Conservation (phyloP, 2,329 filamentous ascomycete species). For the Sarocladium oryzae region DNA sequence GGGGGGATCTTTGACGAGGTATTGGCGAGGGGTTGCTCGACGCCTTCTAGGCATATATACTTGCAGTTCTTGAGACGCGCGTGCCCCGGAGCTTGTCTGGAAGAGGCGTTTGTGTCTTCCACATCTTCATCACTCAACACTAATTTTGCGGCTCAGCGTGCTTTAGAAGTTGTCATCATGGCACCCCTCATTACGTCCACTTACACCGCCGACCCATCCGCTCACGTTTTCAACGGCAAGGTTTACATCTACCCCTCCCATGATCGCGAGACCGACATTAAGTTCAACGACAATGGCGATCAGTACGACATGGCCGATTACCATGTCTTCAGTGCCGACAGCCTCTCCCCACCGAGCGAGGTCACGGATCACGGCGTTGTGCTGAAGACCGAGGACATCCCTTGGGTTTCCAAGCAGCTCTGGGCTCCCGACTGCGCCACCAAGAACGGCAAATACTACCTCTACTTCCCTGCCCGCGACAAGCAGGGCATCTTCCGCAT, state of each 20-base stretch:
- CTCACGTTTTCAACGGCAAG: conserved; percentile 69
- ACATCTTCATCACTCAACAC: background rate
- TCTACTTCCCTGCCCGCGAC: conserved; percentile 73
- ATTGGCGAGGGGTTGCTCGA: conserved; percentile 1
- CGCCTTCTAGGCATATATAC: background rate
- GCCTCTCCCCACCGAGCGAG: conserved; percentile 45
- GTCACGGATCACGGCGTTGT: conserved; percentile 70
- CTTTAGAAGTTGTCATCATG: conserved; percentile 20
- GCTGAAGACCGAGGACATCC: conserved; percentile 58
- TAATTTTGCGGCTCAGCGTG: background rate
- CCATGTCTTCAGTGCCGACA: conserved; percentile 61
- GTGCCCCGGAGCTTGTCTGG: background rate
- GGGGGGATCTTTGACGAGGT: background rate
- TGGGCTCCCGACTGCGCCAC: conserved; percentile 73
- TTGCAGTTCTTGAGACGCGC: background rate
- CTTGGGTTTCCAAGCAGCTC: conserved; percentile 72
- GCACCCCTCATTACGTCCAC: conserved; percentile 64
- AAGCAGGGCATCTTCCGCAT: conserved; percentile 65
- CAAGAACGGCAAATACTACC: conserved; percentile 63
- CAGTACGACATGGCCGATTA: conserved; percentile 83
- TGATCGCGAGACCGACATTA: conserved; percentile 67
- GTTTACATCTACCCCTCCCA: conserved; percentile 79
- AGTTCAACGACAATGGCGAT: conserved; percentile 78
- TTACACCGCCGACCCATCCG: conserved; percentile 75
- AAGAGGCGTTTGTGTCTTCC: background rate